phyloP scores from a whole-genome alignment of 306 rosid species.

The Trichosanthes truncata region DNA sequence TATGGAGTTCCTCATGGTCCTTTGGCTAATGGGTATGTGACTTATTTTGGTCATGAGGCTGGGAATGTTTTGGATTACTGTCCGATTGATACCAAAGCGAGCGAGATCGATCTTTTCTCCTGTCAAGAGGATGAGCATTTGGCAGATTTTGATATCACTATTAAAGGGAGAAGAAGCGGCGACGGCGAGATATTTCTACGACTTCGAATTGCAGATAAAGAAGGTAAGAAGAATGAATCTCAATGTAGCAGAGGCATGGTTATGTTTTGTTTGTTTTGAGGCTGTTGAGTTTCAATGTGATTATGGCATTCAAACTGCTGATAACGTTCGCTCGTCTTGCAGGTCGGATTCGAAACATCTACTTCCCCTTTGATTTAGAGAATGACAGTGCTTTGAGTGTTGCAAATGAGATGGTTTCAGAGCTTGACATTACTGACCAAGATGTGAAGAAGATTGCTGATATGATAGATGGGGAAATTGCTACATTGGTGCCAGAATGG shows the following conservation, averaged over 20 bases:
- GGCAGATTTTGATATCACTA: slow-evolving; percentile 51
- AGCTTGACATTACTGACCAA: slow-evolving; percentile 83
- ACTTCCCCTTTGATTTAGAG: slow-evolving; percentile 85
- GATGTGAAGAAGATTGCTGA: slow-evolving; percentile 74
- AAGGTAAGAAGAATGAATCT: slow-evolving; percentile 44
- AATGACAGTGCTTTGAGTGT: slow-evolving; percentile 77
- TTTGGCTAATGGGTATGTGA: slow-evolving; percentile 31
- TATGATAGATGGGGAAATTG: slow-evolving; percentile 75
- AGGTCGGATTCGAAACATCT: slow-evolving; percentile 87
- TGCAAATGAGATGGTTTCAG: slow-evolving; percentile 82
- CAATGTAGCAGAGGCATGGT: background rate
- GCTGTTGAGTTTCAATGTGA: background rate
- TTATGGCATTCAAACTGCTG: background rate
- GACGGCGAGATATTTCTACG: slow-evolving; percentile 74
- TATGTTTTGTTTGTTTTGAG: background rate
- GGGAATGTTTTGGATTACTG: slow-evolving; percentile 31
- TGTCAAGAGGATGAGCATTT: slow-evolving; percentile 61
- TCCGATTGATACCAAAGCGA: slow-evolving; percentile 26
- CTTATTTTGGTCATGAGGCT: slow-evolving; percentile 38
- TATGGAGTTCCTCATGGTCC: slow-evolving; percentile 27
- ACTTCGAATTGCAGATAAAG: slow-evolving; percentile 83
- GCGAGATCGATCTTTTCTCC: slow-evolving; percentile 57
- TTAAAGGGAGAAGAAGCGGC: slow-evolving; percentile 63
- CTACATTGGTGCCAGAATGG: slow-evolving; percentile 73
- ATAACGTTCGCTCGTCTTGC: slow-evolving; percentile 14